These are phyloP conservation scores for Pythium apleroticum DNA, from an alignment of 352 stramenopile species.

Conservation along the genomic window DNA sequence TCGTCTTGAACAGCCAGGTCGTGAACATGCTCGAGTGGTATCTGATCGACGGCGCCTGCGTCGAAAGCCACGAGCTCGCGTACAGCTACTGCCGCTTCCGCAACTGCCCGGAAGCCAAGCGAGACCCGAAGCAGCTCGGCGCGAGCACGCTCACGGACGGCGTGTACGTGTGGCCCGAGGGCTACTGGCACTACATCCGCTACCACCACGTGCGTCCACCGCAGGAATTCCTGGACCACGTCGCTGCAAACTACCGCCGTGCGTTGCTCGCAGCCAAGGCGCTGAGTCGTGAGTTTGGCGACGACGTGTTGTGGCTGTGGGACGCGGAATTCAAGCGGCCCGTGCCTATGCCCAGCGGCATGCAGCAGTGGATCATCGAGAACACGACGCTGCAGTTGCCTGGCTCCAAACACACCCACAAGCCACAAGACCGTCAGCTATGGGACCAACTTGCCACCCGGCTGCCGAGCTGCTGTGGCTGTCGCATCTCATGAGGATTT, in stretches of 20 bases:
- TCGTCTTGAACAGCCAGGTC: slow-evolving; percentile 23
- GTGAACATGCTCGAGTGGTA: slow-evolving; percentile 57
- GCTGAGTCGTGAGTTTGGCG: slow-evolving; percentile 21
- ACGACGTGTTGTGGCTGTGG: slow-evolving; percentile 56
- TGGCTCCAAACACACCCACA: not conserved
- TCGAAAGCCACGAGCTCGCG: slow-evolving; percentile 78
- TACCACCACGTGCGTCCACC: slow-evolving; percentile 66
- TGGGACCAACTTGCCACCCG: slow-evolving; percentile 12
- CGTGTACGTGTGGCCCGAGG: slow-evolving; percentile 77
- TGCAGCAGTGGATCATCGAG: slow-evolving; percentile 64
- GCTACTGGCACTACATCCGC: slow-evolving; percentile 71
- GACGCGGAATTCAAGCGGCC: slow-evolving; percentile 36
- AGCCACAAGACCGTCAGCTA: slow-evolving; percentile 5
- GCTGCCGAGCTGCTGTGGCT: slow-evolving; percentile 12
- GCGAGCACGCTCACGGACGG: slow-evolving; percentile 79
- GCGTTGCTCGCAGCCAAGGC: slow-evolving; percentile 32
- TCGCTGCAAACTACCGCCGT: slow-evolving; percentile 37
- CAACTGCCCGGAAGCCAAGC: slow-evolving; percentile 37
- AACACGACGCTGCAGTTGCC: slow-evolving; percentile 49
- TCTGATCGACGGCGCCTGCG: slow-evolving; percentile 47
- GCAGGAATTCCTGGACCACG: slow-evolving; percentile 55
- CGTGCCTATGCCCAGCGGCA: slow-evolving; percentile 48
- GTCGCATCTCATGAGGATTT: not conserved
- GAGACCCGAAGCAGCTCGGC: slow-evolving; percentile 55
- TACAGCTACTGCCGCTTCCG: slow-evolving; percentile 81